These are phyloP conservation scores for Phytophthora foliorum DNA, from an alignment of 352 stramenopile species.

Conservation along the genomic window DNA sequence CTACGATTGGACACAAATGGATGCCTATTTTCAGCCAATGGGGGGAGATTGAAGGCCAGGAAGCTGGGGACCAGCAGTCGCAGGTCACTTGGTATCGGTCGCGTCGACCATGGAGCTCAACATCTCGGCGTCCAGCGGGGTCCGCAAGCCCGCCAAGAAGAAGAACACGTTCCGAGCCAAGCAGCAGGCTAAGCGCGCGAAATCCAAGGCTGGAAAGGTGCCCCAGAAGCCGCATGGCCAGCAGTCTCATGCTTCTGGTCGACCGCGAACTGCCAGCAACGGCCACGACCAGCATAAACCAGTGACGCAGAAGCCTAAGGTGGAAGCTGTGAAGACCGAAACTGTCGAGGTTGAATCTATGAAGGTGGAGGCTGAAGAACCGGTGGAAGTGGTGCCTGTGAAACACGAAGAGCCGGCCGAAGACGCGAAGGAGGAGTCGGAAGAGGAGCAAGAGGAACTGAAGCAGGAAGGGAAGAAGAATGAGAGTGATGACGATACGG, in stretches of 20 bases:
- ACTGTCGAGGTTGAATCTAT: slow-evolving; percentile 11
- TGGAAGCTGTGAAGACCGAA: slow-evolving; percentile 10
- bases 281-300: slow-evolving; percentile 7
- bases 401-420: slow-evolving; percentile 15
- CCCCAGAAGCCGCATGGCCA: slow-evolving; percentile 5
- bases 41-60: slow-evolving; percentile 1
- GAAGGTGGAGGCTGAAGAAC: slow-evolving; percentile 16
- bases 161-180: slow-evolving; percentile 85
- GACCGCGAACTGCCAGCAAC: slow-evolving; percentile 5
- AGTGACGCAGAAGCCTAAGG: not conserved
- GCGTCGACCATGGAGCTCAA: slow-evolving; percentile 72
- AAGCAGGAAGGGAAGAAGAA: slow-evolving; percentile 23
- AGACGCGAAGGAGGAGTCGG: slow-evolving; percentile 17
- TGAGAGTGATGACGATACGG: slow-evolving; percentile 21
- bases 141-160: slow-evolving; percentile 63
- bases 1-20: slow-evolving; percentile 16
- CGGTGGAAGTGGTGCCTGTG: slow-evolving; percentile 12
- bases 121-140: slow-evolving; percentile 66
- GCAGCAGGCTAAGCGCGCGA: slow-evolving; percentile 67
- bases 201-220: slow-evolving; percentile 47
- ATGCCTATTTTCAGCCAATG: slow-evolving; percentile 25
- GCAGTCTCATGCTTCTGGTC: slow-evolving; percentile 10
- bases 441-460: slow-evolving; percentile 20
- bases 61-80: slow-evolving; percentile 23
- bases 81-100: not conserved